Percentiles rank a stretch among this genome's conserved stretches.
These are phyloP conservation scores for Sporothrix sp. DNA, from an alignment of 2,329 filamentous ascomycete species.

Conservation along the genomic window DNA sequence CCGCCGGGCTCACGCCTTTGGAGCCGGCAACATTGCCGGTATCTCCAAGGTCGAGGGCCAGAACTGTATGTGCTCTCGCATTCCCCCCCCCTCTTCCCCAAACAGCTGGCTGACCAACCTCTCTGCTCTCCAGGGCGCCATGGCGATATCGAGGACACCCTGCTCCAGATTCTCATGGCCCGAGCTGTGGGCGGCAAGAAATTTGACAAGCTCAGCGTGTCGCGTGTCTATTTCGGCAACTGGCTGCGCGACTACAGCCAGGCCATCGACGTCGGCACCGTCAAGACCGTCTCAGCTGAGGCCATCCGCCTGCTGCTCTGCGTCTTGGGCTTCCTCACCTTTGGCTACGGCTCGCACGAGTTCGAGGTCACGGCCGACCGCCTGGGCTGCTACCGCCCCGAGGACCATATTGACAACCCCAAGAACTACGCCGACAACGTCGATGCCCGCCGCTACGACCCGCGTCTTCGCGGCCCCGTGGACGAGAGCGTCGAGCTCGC, in stretches of 20 bases:
- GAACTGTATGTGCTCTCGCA: conserved; percentile 51
- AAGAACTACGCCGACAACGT: conserved; percentile 83
- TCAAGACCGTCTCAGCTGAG: conserved; percentile 83
- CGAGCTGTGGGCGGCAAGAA: conserved; percentile 60
- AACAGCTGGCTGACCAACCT: neutral
- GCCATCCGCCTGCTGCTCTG: conserved; percentile 84
- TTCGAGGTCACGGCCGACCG: conserved; percentile 75
- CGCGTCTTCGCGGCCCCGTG: conserved; percentile 69
- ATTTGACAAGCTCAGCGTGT: conserved; percentile 79
- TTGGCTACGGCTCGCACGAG: conserved; percentile 73
- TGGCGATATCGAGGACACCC: conserved; percentile 86
- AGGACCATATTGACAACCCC: conserved; percentile 71
- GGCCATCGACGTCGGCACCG: conserved; percentile 83
- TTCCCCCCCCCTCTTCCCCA: neutral
- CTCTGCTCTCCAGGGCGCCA: conserved; percentile 51
- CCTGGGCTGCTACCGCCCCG: conserved; percentile 70
- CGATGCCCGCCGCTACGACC: conserved; percentile 76
- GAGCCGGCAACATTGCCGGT: conserved; percentile 79
- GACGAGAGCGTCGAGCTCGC: conserved; percentile 69
- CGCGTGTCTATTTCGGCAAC: conserved; percentile 91
- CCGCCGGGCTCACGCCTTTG: conserved; percentile 64
- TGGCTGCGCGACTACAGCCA: conserved; percentile 92
- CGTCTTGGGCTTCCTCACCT: conserved; percentile 82
- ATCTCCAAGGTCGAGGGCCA: conserved; percentile 72
- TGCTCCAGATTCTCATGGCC: conserved; percentile 60